These are phyloP conservation scores for Chalciporus sphaerocephalus DNA, from an alignment of 768 basidiomycete species.

Conservation along the genomic window DNA sequence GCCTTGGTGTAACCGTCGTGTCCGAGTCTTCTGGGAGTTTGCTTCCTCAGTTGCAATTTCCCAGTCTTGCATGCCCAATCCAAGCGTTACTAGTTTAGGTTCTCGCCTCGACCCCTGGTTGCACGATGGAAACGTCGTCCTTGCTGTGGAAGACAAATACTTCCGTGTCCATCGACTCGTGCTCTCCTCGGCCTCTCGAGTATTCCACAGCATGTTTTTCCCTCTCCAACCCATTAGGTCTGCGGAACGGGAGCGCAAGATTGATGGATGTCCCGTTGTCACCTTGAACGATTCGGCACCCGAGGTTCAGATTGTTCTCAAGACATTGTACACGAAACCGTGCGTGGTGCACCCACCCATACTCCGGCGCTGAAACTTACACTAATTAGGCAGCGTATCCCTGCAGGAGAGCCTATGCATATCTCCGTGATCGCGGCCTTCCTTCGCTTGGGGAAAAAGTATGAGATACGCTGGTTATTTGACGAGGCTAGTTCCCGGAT, in stretches of 20 bases:
- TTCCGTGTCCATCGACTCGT: conserved; percentile 21
- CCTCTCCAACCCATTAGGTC: conserved; percentile 8
- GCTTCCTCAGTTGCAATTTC: conserved; percentile 7
- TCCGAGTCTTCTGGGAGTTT: conserved; percentile 13
- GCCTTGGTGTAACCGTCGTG: conserved; percentile 13
- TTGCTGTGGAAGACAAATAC: conserved; percentile 18
- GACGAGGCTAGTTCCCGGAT: conserved; percentile 21
- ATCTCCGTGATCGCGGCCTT: conserved; percentile 21
- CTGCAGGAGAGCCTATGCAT: conserved; percentile 15
- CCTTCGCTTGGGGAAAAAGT: conserved; percentile 23
- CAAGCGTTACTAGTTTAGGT: conserved; percentile 10
- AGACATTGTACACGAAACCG: conserved; percentile 21
- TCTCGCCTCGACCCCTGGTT: conserved; percentile 24
- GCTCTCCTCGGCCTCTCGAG: conserved; percentile 20
- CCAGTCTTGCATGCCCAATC: conserved; percentile 21
- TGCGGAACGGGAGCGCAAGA: conserved; percentile 11
- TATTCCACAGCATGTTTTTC: conserved; percentile 20
- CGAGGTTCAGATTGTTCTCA: conserved; percentile 26
- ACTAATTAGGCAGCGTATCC: conserved; percentile 20
- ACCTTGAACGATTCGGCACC: conserved; percentile 15
- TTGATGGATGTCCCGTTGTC: conserved; percentile 25
- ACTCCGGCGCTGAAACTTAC: conserved; percentile 3
- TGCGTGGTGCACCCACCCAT: conserved; percentile 11
- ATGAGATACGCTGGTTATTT: conserved; percentile 22
- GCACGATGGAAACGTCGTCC: conserved; percentile 22